phyloP scores from a whole-genome alignment of 371 early-diverging fungal genomes.

The Apophysomyces variabilis region DNA sequence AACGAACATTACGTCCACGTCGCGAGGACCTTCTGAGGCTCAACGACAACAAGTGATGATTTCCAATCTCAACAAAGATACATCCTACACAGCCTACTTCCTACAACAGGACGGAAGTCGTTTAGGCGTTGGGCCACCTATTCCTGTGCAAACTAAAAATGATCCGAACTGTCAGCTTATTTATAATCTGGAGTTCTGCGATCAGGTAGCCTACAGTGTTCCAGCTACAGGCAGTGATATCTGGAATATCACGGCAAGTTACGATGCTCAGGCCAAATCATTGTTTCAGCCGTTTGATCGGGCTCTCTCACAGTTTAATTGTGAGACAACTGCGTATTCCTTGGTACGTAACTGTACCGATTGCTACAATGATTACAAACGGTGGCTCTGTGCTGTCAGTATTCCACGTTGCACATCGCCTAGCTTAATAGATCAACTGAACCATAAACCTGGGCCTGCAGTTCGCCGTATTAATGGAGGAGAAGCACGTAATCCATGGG shows the following conservation, averaged over 20 bases:
- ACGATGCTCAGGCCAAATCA: constrained; percentile 50
- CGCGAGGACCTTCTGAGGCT: constrained; percentile 28
- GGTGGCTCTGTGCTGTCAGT: constrained; percentile 68
- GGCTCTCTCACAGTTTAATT: constrained; percentile 63
- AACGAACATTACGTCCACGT: constrained; percentile 40
- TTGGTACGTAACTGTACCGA: constrained; percentile 67
- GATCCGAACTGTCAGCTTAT: constrained; percentile 59
- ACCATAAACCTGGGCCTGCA: constrained; percentile 32
- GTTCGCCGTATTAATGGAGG: constrained; percentile 34
- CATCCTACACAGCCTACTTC: constrained; percentile 52
- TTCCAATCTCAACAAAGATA: constrained; percentile 39
- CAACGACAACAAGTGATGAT: constrained; percentile 40
- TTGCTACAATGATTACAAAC: constrained; percentile 62
- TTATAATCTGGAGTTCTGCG: constrained; percentile 60
- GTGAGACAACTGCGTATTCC: constrained; percentile 62
- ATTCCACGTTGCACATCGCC: constrained; percentile 65
- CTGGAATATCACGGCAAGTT: constrained; percentile 36
- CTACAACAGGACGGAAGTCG: constrained; percentile 29
- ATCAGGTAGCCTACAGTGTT: constrained; percentile 66
- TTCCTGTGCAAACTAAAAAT: constrained; percentile 35
- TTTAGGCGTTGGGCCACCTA: constrained; percentile 39
- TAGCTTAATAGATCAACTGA: constrained; percentile 12
- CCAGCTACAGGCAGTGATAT: constrained; percentile 33
- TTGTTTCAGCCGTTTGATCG: constrained; percentile 55
- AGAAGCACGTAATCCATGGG: constrained; percentile 52